Base-by-base conservation (phyloP, 345 rosid genomes). In the Trapa bicornis region DNA sequence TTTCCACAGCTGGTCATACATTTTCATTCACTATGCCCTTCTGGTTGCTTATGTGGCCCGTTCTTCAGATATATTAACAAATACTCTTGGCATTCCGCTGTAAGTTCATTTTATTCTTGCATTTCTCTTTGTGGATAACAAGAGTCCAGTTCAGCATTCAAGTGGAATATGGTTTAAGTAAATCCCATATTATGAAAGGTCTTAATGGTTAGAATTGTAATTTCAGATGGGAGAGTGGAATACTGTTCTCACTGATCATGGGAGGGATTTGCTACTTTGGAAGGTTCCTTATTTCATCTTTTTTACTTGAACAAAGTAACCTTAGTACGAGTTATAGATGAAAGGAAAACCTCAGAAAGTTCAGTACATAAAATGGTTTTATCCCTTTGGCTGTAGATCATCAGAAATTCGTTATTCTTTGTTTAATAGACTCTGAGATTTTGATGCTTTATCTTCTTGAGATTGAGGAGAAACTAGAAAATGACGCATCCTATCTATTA, bases 31-130 rank as follows among this genome's bases (percentile, higher is more conserved):
- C 71, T 93, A 86, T 52, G 85, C 97, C 58, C 87, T 93, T 80
- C 96, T 93, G 4, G 81, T 93, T 64, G 96, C 97, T 61, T 93
- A 93, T 71, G 84, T 93, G 73, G 97, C 96, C 75, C 96, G 97
- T 70, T 89, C 98, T 77, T 93, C 98, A 66, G 93, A 86, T 72
- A 93, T 89, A 65, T 72, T 93, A 76, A 80, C 90, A 41, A 81
- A 77, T 70, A 80, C 79, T 77, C 88, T 89, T 35, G 86, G 96
- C 79, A 82, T 87, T 75, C 97, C 97, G 43, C 71, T 82, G 98
- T 88, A 88, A 8, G 83, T 64, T 67, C 64, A 70, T 64, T 66
- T 22, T 22, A 22, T 22, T 70, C 42, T 64, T 37, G 39, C 54
- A 45, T 52, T 53, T 64, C 0, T 8, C 53, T 38, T 15, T 48